These are phyloP conservation scores for Sporothrix protearum DNA, from an alignment of 2,329 filamentous ascomycete genomes.

Conservation along the genomic window DNA sequence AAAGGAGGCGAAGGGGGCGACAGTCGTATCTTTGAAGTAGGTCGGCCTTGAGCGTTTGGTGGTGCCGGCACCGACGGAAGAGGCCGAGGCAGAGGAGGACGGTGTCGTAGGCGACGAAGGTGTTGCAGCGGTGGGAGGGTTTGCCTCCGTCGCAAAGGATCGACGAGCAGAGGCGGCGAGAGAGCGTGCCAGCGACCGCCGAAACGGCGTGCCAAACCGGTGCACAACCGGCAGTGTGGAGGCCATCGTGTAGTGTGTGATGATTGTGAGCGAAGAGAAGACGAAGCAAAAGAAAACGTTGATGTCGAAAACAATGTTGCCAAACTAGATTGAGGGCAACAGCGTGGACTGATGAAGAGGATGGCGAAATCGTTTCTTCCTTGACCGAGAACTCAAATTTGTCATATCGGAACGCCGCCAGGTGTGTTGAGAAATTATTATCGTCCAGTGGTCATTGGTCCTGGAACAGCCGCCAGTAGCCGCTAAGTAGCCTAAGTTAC, in stretches of 20 bases:
- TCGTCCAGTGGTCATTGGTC: neutral
- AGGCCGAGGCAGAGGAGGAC: slow-evolving; percentile 21
- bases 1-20: slow-evolving; percentile 59
- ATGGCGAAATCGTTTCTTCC: neutral
- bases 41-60: slow-evolving; percentile 40
- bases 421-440: slow-evolving; percentile 11
- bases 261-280: neutral
- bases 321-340: neutral
- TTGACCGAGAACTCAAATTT: slow-evolving; percentile 13
- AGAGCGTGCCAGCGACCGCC: slow-evolving; percentile 23
- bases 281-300: neutral
- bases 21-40: slow-evolving; percentile 58
- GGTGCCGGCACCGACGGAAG: slow-evolving; percentile 23
- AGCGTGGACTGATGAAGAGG: neutral
- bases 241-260: slow-evolving; percentile 10
- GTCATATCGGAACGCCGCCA: slow-evolving; percentile 10
- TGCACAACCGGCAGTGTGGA: slow-evolving; percentile 20
- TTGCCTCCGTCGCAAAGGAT: slow-evolving; percentile 46
- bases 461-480: slow-evolving; percentile 14
- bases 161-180: slow-evolving; percentile 34
- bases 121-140: slow-evolving; percentile 27
- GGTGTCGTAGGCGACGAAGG: slow-evolving; percentile 27
- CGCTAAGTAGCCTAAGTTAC: slow-evolving; percentile 10
- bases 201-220: slow-evolving; percentile 23
- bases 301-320: neutral